A percentile compares a stretch with the other conserved stretches of the same genome.
Evolutionary conservation across 2,329 filamentous ascomycete genomes (phyloP).

Genomic region (Leptographium radiaticola): DNA sequence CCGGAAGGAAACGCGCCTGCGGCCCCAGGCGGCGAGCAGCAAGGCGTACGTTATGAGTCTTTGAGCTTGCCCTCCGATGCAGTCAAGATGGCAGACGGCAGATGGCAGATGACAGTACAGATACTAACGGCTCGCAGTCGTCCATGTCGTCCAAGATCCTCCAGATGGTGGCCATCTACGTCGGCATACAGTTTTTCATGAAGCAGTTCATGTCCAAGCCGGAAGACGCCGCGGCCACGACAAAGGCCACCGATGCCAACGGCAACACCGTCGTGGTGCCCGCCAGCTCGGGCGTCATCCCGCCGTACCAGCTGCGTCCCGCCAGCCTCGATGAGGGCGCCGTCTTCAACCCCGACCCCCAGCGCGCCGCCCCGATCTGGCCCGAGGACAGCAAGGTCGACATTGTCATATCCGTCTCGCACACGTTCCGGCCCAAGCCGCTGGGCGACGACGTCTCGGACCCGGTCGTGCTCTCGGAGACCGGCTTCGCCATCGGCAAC

Average conservation of each 20-base stretch:
- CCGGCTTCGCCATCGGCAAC: constrained; percentile 65
- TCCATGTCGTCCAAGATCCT: constrained; percentile 33
- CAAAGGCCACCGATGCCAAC: constrained; percentile 38
- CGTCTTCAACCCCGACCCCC: constrained; percentile 51
- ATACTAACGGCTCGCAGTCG: constrained; percentile 1
- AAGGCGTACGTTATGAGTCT: constrained; percentile 5
- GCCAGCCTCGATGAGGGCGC: constrained; percentile 45
- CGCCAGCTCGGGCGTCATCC: constrained; percentile 43
- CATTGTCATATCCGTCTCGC: constrained; percentile 72
- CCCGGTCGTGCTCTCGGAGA: constrained; percentile 66
- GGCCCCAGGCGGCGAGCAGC: constrained; percentile 2
- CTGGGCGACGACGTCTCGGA: constrained; percentile 53
- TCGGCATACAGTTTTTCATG: constrained; percentile 46
- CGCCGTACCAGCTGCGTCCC: constrained; percentile 54
- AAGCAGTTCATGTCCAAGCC: constrained; percentile 34
- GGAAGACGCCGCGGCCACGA: constrained; percentile 25
- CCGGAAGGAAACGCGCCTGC: constrained; percentile 7
- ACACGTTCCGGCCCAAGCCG: constrained; percentile 54
- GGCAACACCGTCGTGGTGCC: constrained; percentile 30
- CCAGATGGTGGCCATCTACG: constrained; percentile 41
- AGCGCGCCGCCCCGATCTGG: constrained; percentile 78
- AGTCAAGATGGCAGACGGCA: too few species aligned
- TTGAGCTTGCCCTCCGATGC: background rate
- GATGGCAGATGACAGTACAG: too few species aligned
- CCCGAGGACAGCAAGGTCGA: constrained; percentile 65